phyloP scores from a whole-genome alignment of 2,329 filamentous ascomycete genomes.

The Penicillium sp. region DNA sequence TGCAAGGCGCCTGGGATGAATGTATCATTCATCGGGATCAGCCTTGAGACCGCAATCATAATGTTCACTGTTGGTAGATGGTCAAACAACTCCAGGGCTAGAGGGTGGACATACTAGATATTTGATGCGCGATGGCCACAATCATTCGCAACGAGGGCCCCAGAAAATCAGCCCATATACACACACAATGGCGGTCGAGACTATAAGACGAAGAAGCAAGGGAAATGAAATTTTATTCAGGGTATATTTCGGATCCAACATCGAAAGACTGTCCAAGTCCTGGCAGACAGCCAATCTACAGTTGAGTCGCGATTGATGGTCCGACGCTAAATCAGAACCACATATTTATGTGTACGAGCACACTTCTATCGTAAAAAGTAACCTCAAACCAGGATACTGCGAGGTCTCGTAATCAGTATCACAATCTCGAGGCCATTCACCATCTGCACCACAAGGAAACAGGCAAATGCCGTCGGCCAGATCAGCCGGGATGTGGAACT shows the following conservation, averaged over 20 bases:
- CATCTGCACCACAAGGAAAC: conserved; percentile 3
- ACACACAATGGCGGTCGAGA: neutral
- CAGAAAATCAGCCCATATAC: neutral
- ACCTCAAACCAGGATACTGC: neutral
- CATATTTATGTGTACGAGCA: conserved; percentile 4
- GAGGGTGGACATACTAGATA: neutral
- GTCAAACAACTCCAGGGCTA: neutral
- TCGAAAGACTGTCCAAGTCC: neutral
- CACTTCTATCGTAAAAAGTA: neutral
- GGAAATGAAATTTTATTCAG: conserved; percentile 14
- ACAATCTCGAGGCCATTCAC: neutral
- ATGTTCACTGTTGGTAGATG: neutral
- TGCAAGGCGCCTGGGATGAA: conserved; percentile 3
- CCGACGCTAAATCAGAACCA: conserved; percentile 5
- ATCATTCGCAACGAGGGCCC: neutral
- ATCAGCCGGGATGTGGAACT: conserved; percentile 15
- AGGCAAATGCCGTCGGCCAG: conserved; percentile 17
- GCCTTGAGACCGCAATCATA: neutral
- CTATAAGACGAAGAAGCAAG: neutral
- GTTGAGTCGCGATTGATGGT: conserved; percentile 1
- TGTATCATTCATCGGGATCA: neutral
- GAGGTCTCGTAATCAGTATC: neutral
- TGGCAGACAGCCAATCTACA: conserved; percentile 1
- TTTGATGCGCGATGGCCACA: neutral
- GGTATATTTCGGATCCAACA: conserved; percentile 13